phyloP scores from a whole-genome alignment of 2,329 filamentous ascomycete species.

The Fusarium lyarnte region DNA sequence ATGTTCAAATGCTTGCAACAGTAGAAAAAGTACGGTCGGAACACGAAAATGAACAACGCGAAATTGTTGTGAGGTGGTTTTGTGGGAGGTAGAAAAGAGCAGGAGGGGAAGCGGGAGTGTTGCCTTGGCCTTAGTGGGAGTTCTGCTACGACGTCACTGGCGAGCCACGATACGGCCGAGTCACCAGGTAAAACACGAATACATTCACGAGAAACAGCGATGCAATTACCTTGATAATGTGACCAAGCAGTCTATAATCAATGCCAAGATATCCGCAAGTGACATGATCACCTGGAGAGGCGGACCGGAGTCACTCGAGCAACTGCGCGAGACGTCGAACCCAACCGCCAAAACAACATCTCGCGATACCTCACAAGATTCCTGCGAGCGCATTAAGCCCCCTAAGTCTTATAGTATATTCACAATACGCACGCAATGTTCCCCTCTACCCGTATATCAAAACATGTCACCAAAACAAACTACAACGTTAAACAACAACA shows the following conservation, averaged over 20 bases:
- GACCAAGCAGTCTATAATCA: fast-evolving
- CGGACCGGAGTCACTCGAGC: neutral
- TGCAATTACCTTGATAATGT: fast-evolving
- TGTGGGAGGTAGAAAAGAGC: neutral
- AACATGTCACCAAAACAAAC: neutral
- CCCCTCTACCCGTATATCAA: neutral
- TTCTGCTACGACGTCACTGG: neutral
- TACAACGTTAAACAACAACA: neutral
- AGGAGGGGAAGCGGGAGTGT: neutral
- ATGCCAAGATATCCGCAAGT: neutral
- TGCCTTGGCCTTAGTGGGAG: neutral
- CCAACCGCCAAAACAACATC: neutral
- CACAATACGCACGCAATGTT: neutral
- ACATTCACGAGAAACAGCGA: fast-evolving
- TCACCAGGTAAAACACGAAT: neutral
- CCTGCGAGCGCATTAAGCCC: fast-evolving
- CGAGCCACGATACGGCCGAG: neutral
- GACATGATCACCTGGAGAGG: neutral
- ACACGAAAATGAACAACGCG: neutral
- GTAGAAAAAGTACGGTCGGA: neutral
- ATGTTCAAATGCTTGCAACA: neutral
- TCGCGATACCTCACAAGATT: fast-evolving
- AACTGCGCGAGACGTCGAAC: neutral
- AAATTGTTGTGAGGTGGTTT: neutral
- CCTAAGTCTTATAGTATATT: fast-evolving